A percentile compares a stretch with the other conserved stretches of the same genome.
Conservation (phyloP, 305 asterid genomes). For the Fraxinus platypoda region DNA sequence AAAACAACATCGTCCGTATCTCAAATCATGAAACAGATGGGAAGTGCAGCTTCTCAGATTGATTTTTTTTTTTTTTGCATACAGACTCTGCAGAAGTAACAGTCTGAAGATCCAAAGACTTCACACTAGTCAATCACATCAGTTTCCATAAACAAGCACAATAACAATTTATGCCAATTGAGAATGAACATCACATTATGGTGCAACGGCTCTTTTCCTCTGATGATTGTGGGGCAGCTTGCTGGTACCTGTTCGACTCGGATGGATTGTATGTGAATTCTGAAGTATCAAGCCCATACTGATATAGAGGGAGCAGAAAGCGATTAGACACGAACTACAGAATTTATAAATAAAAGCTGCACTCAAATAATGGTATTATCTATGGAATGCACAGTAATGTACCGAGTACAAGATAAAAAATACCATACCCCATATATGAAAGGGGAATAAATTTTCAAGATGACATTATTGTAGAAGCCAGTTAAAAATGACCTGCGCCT, state of each 20-base stretch:
- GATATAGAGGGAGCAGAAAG: constrained; percentile 23
- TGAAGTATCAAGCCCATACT: constrained; percentile 93
- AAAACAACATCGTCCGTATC: background rate
- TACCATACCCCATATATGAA: background rate
- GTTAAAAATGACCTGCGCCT: background rate
- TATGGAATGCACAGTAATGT: background rate
- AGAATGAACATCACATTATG: constrained; percentile 58
- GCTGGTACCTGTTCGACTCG: constrained; percentile 73
- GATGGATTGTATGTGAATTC: constrained; percentile 96
- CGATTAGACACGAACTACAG: background rate
- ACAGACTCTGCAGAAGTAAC: background rate
- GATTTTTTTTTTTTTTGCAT: background rate
- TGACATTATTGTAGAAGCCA: background rate
- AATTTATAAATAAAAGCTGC: background rate
- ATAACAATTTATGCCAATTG: constrained; percentile 25
- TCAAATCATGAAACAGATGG: background rate
- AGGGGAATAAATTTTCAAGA: background rate
- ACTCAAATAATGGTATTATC: background rate
- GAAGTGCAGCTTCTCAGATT: background rate
- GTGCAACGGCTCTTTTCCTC: constrained; percentile 80
- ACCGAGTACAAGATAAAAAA: background rate
- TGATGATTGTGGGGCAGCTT: constrained; percentile 53
- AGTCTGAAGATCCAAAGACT: constrained; percentile 25
- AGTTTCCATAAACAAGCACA: constrained; percentile 23
- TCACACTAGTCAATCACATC: constrained; percentile 34